These are phyloP conservation scores for Gillenia trifoliata DNA, from an alignment of 306 rosid genomes.

Conservation along the genomic window DNA sequence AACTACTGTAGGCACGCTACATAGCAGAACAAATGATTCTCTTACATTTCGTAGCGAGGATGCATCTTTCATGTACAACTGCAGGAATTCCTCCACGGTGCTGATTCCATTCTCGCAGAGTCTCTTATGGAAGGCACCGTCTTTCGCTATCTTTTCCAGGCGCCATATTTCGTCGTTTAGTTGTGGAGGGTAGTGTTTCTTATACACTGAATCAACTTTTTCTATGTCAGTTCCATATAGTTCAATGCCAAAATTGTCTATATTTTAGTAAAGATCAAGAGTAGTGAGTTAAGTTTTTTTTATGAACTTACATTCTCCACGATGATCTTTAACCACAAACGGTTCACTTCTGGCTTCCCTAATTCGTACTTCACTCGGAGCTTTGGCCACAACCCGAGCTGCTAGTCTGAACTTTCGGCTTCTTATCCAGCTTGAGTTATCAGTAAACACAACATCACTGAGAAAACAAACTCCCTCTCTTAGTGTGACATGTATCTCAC, in stretches of 20 bases:
- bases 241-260: neutral
- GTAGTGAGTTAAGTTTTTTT: neutral
- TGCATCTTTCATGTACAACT: conserved; percentile 18
- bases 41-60: conserved; percentile 34
- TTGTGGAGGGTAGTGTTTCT: conserved; percentile 55
- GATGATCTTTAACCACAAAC: conserved; percentile 53
- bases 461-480: conserved; percentile 38
- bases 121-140: conserved; percentile 29
- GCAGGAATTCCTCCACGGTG: conserved; percentile 46
- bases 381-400: conserved; percentile 27
- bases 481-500: conserved; percentile 33
- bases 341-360: conserved; percentile 56
- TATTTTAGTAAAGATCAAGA: neutral
- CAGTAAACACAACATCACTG: conserved; percentile 28
- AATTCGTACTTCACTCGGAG: conserved; percentile 14
- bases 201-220: conserved; percentile 37
- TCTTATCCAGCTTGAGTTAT: conserved; percentile 66
- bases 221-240: conserved; percentile 10
- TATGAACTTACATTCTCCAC: conserved; percentile 56
- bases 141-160: conserved; percentile 46
- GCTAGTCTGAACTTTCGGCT: conserved; percentile 52
- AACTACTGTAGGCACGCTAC: neutral
- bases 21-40: neutral
- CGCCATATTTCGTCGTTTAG: conserved; percentile 59
- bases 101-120: conserved; percentile 24